phyloP scores from a whole-genome alignment of 169 alveolate genomes.

The Eimeria falciformis region DNA sequence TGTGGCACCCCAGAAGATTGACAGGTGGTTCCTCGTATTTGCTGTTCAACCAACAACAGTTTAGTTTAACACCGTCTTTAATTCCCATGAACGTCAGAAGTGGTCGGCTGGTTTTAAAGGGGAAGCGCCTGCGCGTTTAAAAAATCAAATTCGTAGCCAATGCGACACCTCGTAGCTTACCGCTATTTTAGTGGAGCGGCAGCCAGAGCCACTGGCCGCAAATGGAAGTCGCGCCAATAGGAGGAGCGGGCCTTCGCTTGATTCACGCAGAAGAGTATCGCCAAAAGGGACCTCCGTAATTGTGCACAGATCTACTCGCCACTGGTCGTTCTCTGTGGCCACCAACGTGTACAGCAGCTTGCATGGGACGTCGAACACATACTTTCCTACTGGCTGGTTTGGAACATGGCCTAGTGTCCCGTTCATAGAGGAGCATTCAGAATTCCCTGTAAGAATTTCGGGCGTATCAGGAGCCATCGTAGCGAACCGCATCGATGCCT shows the following conservation, averaged over 20 bases:
- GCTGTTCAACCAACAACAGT: no score
- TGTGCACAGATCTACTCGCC: neutral
- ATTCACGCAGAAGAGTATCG: neutral
- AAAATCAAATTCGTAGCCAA: no score
- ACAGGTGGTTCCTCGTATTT: no score
- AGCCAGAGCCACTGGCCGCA: neutral
- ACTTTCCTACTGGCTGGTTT: neutral
- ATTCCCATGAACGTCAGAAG: no score
- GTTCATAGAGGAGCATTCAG: no score
- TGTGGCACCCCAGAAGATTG: slow-evolving; percentile 12
- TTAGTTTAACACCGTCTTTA: no score
- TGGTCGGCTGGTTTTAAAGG: no score
- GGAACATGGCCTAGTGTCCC: no score
- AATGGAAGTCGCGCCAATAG: neutral
- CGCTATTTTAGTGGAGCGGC: neutral
- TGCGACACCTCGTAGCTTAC: no score
- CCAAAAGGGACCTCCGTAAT: neutral
- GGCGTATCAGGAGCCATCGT: neutral
- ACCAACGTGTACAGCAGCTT: neutral
- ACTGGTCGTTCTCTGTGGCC: neutral
- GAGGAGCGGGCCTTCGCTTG: neutral
- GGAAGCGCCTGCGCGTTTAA: no score
- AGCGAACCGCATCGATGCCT: neutral
- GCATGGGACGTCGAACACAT: neutral
- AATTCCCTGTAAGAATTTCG: no score